Conservation (phyloP, 495 filamentous ascomycete species). For the Hypoxylon fragiforme region DNA sequence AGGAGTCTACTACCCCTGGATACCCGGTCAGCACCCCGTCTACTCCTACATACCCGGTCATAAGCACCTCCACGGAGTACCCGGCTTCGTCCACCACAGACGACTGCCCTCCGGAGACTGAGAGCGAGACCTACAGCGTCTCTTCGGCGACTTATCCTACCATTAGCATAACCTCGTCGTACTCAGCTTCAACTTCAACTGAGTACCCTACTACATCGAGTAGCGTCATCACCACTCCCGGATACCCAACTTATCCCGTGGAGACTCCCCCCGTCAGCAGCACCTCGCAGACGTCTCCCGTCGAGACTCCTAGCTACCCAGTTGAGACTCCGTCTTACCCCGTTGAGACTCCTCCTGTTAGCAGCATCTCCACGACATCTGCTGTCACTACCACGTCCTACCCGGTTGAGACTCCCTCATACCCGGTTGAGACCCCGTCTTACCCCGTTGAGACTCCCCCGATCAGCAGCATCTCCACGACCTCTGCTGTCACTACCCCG, state of each 20-base stretch:
- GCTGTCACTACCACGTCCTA: conserved; percentile 55
- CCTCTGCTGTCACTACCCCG: conserved; percentile 13
- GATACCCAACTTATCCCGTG: too few species aligned
- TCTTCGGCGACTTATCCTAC: conserved; percentile 8
- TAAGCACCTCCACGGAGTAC: conserved; percentile 19
- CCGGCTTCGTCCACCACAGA: conserved; percentile 22
- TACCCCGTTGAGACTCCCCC: conserved; percentile 7
- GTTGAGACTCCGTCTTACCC: conserved; percentile 9
- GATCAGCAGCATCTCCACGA: conserved; percentile 1
- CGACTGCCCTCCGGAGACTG: conserved; percentile 30
- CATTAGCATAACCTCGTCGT: background rate
- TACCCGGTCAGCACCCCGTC: conserved; percentile 25
- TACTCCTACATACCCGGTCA: conserved; percentile 13
- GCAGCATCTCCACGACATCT: conserved; percentile 54
- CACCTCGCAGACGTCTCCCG: too few species aligned
- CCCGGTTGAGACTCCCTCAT: conserved; percentile 43
- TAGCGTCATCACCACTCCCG: too few species aligned
- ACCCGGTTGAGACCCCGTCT: conserved; percentile 19
- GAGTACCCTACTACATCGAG: background rate
- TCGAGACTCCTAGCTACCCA: conserved; percentile 24
- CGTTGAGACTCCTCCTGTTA: conserved; percentile 16
- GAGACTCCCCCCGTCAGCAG: too few species aligned
- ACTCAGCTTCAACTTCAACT: background rate
- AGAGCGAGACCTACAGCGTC: conserved; percentile 12
- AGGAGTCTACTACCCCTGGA: conserved; percentile 16